Conservation (phyloP, 371 early-diverging fungal genomes). For the Circinella minor region DNA sequence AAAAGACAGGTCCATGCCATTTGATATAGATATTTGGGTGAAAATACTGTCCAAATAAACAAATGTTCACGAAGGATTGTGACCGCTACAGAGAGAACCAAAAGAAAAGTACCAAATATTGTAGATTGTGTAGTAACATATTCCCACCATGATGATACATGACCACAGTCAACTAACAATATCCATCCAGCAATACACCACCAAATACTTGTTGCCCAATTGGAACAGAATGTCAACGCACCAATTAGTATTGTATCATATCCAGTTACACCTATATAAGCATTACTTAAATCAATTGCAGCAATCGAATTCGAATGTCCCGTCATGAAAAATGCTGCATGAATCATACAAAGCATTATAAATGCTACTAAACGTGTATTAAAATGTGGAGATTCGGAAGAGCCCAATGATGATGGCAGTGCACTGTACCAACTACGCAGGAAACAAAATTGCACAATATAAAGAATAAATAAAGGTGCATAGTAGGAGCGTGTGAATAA, state of each 20-base stretch:
- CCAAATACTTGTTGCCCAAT: constrained; percentile 79
- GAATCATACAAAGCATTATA: constrained; percentile 36
- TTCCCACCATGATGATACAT: constrained; percentile 30
- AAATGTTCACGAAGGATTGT: constrained; percentile 73
- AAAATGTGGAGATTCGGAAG: background rate
- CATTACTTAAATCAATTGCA: constrained; percentile 77
- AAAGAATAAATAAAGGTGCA: constrained; percentile 61
- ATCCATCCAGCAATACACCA: constrained; percentile 60
- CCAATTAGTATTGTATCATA: constrained; percentile 70
- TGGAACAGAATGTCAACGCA: constrained; percentile 67
- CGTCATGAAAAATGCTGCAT: constrained; percentile 68
- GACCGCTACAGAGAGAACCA: constrained; percentile 65
- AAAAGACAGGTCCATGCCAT: constrained; percentile 66
- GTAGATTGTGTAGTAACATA: constrained; percentile 48
- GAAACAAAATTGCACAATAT: constrained; percentile 52
- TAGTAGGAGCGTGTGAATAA: constrained; percentile 68
- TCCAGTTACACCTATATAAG: constrained; percentile 75
- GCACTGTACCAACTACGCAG: constrained; percentile 42
- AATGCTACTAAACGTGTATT: constrained; percentile 13
- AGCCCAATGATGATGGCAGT: background rate
- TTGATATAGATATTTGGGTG: constrained; percentile 83
- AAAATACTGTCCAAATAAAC: constrained; percentile 89
- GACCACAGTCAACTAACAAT: constrained; percentile 21
- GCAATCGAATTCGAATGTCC: constrained; percentile 84
- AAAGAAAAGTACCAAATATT: constrained; percentile 56